Conservation (phyloP, 106 monocot species). For the Dendrobium chrysotoxum region DNA sequence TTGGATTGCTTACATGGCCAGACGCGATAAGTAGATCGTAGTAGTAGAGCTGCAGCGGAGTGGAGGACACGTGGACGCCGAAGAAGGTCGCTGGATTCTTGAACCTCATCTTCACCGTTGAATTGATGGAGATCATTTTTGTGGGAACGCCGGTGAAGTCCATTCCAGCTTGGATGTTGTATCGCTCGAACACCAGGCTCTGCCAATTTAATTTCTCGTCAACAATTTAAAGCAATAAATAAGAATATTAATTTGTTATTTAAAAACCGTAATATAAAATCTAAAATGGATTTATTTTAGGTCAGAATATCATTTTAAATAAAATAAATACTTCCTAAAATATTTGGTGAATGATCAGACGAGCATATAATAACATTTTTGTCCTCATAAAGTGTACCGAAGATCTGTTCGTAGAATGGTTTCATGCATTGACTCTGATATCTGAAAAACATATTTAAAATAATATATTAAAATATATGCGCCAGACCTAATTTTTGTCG, state of each 20-base stretch:
- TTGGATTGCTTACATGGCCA: constrained; percentile 38
- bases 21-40: constrained; percentile 65
- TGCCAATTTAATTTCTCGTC: constrained; percentile 13
- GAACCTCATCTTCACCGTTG: constrained; percentile 69
- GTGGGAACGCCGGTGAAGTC: constrained; percentile 81
- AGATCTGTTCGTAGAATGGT: no score
- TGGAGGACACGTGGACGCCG: constrained; percentile 80
- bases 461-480: no score
- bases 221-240: neutral
- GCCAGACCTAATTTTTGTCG: no score
- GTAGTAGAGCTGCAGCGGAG: constrained; percentile 58
- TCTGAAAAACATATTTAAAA: no score
- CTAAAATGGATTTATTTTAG: no score
- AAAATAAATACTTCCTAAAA: no score
- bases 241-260: neutral
- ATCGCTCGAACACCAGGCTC: constrained; percentile 78
- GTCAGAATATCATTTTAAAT: no score
- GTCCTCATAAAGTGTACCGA: no score
- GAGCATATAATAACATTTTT: no score
- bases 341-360: no score
- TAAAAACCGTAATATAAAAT: no score
- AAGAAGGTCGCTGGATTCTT: constrained; percentile 88
- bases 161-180: constrained; percentile 78
- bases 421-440: no score
- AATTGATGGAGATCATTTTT: constrained; percentile 76